Evolutionary conservation across 164 flowering plant species (phyloP).

Genomic region (Vitis riparia): DNA sequence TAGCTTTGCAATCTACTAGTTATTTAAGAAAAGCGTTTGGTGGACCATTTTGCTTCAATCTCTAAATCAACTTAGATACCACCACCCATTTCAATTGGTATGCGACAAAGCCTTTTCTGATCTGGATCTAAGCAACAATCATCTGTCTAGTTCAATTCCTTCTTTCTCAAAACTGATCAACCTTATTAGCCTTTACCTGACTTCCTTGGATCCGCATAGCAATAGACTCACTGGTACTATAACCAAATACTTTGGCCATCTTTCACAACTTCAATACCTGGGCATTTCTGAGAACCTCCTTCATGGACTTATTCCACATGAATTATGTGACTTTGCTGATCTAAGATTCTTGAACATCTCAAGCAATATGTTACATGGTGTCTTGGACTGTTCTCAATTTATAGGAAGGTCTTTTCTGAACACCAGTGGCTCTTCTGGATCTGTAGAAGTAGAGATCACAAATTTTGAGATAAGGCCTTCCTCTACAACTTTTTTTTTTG

Average conservation of each 20-base stretch:
- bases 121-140: too few species aligned
- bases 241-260: too few species aligned
- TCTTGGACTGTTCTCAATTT: conserved; percentile 12
- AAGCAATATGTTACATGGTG: conserved; percentile 7
- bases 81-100: too few species aligned
- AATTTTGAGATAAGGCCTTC: conserved; percentile 9
- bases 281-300: conserved; percentile 13
- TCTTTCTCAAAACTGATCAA: too few species aligned
- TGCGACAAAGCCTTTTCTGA: too few species aligned
- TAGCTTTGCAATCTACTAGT: too few species aligned
- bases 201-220: conserved; percentile 9
- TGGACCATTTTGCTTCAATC: too few species aligned
- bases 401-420: neutral
- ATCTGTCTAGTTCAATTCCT: too few species aligned
- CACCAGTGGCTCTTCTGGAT: too few species aligned
- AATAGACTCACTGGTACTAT: conserved; percentile 1
- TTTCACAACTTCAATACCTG: conserved; percentile 11
- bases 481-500: conserved; percentile 3
- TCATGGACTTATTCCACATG: conserved; percentile 8
- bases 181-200: neutral
- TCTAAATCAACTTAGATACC: too few species aligned
- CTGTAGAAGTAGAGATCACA: neutral
- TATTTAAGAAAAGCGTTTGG: too few species aligned
- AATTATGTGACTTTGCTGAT: conserved; percentile 8
- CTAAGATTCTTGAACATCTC: conserved; percentile 11